A percentile compares a stretch with the other conserved stretches of the same genome.
These are phyloP conservation scores for Penicillium paneum DNA, from an alignment of 2,329 filamentous ascomycete species.

Conservation along the genomic window DNA sequence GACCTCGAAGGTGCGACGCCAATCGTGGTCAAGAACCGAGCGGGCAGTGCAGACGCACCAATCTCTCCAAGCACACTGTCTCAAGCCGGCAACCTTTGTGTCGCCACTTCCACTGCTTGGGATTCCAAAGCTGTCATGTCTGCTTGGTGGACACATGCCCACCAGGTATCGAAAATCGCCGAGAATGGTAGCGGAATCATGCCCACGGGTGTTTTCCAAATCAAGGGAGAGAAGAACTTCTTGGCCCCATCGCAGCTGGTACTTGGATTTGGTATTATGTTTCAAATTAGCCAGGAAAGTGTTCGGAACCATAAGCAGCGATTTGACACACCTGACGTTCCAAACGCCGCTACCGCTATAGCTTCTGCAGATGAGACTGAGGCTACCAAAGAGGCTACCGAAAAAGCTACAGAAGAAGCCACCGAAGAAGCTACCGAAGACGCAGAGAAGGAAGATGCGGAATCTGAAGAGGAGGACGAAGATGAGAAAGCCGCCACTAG, in stretches of 20 bases:
- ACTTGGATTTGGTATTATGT: constrained; percentile 83
- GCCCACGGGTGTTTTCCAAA: constrained; percentile 71
- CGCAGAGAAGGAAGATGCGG: constrained; percentile 2
- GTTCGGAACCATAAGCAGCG: constrained; percentile 73
- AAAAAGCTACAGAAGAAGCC: constrained; percentile 16
- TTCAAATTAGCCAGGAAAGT: constrained; percentile 84
- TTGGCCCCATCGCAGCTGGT: constrained; percentile 82
- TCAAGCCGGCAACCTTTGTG: constrained; percentile 80
- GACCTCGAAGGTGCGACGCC: constrained; percentile 79
- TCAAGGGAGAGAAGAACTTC: constrained; percentile 86
- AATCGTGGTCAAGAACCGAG: constrained; percentile 88
- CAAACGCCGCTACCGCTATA: not conserved
- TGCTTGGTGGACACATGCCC: constrained; percentile 89
- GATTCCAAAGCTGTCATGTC: constrained; percentile 94
- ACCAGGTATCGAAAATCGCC: constrained; percentile 85
- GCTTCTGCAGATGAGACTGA: constrained; percentile 26
- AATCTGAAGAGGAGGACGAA: constrained; percentile 22
- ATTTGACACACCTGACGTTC: constrained; percentile 38
- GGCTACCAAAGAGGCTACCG: constrained; percentile 18
- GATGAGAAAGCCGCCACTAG: constrained; percentile 19
- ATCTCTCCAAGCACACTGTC: constrained; percentile 88
- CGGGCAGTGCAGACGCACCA: constrained; percentile 71
- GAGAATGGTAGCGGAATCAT: constrained; percentile 74
- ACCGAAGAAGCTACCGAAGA: constrained; percentile 16
- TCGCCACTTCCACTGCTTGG: constrained; percentile 87